A percentile compares a stretch with the other conserved stretches of the same genome.
phyloP scores from a whole-genome alignment of 2,329 filamentous ascomycete species.

The Colletotrichum musicola region DNA sequence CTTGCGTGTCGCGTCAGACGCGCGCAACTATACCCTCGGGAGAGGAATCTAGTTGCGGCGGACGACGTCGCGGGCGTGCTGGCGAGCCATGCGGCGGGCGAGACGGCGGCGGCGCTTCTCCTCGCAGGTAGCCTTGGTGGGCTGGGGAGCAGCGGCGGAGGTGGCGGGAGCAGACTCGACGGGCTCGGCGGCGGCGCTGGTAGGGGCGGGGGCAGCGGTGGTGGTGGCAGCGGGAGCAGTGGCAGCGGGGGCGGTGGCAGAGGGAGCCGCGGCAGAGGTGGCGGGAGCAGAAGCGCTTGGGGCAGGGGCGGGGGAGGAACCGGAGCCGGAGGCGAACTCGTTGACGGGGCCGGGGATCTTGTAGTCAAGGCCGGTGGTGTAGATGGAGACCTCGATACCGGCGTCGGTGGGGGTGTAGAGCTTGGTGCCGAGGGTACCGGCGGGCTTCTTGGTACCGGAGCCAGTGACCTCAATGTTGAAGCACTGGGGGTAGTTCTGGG shows the following conservation, averaged over 20 bases:
- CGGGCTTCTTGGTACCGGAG: slow-evolving; percentile 46
- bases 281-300: slow-evolving; percentile 42
- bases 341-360: slow-evolving; percentile 48
- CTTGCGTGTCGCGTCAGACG: not conserved
- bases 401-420: slow-evolving; percentile 52
- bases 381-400: slow-evolving; percentile 53
- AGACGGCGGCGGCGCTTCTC: slow-evolving; percentile 39
- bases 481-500: slow-evolving; percentile 67
- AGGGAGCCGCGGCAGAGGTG: slow-evolving; percentile 33
- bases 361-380: slow-evolving; percentile 45
- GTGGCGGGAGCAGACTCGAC: not conserved
- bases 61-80: slow-evolving; percentile 38
- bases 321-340: slow-evolving; percentile 29
- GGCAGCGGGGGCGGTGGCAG: slow-evolving; percentile 35
- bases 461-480: slow-evolving; percentile 62
- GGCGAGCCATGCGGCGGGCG: slow-evolving; percentile 37
- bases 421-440: slow-evolving; percentile 49
- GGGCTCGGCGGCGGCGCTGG: slow-evolving; percentile 7
- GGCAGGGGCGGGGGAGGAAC: slow-evolving; percentile 38
- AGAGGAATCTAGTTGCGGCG: slow-evolving; percentile 13
- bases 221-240: slow-evolving; percentile 15
- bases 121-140: slow-evolving; percentile 35
- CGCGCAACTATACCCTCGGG: not conserved
- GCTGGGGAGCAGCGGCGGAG: slow-evolving; percentile 19
- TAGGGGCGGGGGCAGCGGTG: not conserved